Conservation (phyloP, 1,139 yeast species). For the Kurtzmaniella quercitrusa region DNA sequence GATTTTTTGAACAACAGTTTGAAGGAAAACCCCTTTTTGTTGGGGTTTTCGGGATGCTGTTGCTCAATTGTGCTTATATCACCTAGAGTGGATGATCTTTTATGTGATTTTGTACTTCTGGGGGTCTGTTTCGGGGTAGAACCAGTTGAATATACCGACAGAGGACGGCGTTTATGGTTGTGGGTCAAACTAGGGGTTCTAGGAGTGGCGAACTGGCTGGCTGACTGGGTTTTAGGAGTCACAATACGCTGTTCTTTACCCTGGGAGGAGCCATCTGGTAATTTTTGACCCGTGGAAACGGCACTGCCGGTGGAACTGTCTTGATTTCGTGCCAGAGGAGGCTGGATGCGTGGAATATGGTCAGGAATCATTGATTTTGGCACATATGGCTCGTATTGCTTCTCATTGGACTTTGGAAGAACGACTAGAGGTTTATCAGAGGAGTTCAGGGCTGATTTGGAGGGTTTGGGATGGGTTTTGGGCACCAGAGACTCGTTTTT, state of each 20-base stretch:
- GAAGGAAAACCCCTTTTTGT: slow-evolving; percentile 36
- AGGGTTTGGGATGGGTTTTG: neutral
- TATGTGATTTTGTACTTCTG: slow-evolving; percentile 2
- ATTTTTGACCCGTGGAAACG: too few relatives aligned
- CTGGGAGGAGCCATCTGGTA: too few relatives aligned
- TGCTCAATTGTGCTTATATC: slow-evolving; percentile 16
- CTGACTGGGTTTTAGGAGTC: neutral
- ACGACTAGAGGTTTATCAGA: slow-evolving; percentile 1
- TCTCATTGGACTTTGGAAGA: neutral
- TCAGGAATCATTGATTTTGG: slow-evolving; percentile 7
- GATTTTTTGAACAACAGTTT: slow-evolving; percentile 32
- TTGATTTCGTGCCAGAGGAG: slow-evolving; percentile 1
- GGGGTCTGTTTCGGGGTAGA: neutral
- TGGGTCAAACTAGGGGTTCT: neutral
- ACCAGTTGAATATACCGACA: neutral
- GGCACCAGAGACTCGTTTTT: too few relatives aligned
- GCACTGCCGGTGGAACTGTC: too few relatives aligned
- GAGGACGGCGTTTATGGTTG: slow-evolving; percentile 2
- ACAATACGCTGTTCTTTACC: neutral
- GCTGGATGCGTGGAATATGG: slow-evolving; percentile 5
- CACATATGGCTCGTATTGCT: slow-evolving; percentile 1
- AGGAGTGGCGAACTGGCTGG: neutral
- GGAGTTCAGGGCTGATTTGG: slow-evolving; percentile 3
- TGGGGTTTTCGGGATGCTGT: neutral
- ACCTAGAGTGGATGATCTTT: slow-evolving; percentile 14